Percentiles rank a stretch among this genome's conserved stretches.
Evolutionary conservation across 257 asterid genomes (phyloP).

Genomic region (Cordia subcordata): DNA sequence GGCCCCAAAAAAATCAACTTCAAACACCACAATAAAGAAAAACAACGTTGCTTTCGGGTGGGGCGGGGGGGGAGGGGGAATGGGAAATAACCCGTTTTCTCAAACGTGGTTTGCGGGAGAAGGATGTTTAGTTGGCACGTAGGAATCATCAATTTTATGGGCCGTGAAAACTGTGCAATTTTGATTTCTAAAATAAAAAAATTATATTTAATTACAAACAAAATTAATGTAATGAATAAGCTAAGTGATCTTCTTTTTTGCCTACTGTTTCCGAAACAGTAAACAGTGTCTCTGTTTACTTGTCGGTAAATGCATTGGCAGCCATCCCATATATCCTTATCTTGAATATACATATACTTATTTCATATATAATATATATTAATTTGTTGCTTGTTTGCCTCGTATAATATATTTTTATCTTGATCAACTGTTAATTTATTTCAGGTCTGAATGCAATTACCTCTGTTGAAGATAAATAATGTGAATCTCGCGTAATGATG

Average conservation of each 20-base stretch:
- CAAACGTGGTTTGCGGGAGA: constrained; percentile 17
- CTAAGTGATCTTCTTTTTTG: constrained; percentile 14
- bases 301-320: constrained; percentile 48
- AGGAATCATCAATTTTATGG: constrained; percentile 3
- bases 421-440: no score
- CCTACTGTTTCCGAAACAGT: constrained; percentile 26
- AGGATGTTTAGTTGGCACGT: constrained; percentile 7
- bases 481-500: no score
- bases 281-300: constrained; percentile 28
- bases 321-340: constrained; percentile 11
- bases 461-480: no score
- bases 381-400: no score
- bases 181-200: constrained; percentile 2
- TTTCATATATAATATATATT: no score
- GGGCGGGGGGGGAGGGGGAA: no score
- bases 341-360: no score
- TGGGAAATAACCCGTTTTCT: constrained; percentile 2
- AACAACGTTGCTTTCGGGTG: background rate
- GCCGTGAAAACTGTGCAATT: background rate
- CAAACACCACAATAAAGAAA: background rate
- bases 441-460: no score
- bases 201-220: background rate
- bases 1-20: no score
- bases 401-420: no score
- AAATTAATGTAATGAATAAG: background rate